Percentiles rank a stretch among this genome's conserved stretches.
Evolutionary conservation across 192 early-diverging fungal genomes (phyloP).

Genomic region (Pilobolus umbonatus): DNA sequence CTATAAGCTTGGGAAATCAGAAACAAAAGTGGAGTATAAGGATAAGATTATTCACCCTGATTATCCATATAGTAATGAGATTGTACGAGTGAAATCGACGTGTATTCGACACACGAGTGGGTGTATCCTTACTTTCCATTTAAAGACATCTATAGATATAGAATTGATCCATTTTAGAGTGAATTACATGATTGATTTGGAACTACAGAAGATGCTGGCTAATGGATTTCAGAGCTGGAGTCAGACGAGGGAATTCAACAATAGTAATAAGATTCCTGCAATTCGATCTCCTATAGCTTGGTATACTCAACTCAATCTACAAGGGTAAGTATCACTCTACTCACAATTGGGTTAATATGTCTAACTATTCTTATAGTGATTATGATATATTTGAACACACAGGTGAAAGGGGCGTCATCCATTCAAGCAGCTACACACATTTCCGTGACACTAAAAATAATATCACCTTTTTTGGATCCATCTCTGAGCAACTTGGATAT

Average conservation of each 20-base stretch:
- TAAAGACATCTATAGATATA: slow-evolving; percentile 13
- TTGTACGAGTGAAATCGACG: slow-evolving; percentile 1
- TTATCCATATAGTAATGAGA: background rate
- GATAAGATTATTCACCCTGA: background rate
- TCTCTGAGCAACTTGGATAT: slow-evolving; percentile 42
- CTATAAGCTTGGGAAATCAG: too few relatives aligned
- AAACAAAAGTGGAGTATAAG: background rate
- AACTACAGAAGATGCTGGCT: slow-evolving; percentile 32
- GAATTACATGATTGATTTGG: slow-evolving; percentile 16
- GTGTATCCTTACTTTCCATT: slow-evolving; percentile 5
- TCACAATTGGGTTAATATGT: background rate
- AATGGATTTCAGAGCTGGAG: slow-evolving; percentile 53
- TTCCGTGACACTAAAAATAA: slow-evolving; percentile 38
- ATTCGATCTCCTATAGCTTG: slow-evolving; percentile 31
- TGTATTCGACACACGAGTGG: slow-evolving; percentile 13
- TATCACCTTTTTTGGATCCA: slow-evolving; percentile 33
- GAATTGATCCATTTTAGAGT: slow-evolving; percentile 21
- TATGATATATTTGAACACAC: slow-evolving; percentile 41
- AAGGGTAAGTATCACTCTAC: slow-evolving; percentile 29
- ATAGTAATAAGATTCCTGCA: slow-evolving; percentile 32
- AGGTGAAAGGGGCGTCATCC: slow-evolving; percentile 39
- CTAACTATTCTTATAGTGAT: slow-evolving; percentile 18
- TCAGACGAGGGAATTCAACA: slow-evolving; percentile 28
- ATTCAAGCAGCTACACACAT: slow-evolving; percentile 42
- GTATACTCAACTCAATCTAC: slow-evolving; percentile 30